These are phyloP conservation scores for Fomes fomentarius DNA, from an alignment of 1,284 basidiomycete genomes.

Conservation along the genomic window DNA sequence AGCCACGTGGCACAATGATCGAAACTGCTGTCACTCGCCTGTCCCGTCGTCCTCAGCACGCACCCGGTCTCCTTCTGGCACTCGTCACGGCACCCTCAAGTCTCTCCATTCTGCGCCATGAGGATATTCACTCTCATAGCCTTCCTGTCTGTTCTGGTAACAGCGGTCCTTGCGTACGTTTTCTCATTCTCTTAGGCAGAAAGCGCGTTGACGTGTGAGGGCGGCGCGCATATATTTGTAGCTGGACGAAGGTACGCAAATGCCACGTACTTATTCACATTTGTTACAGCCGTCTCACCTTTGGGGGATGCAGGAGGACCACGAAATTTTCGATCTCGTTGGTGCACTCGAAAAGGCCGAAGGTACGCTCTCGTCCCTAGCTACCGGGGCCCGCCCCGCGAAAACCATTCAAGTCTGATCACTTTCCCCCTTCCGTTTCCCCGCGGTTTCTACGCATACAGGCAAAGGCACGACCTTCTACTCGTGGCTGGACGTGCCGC, in stretches of 20 bases:
- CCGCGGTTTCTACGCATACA: conserved; percentile 33
- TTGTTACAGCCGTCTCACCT: not conserved
- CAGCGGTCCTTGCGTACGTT: conserved; percentile 39
- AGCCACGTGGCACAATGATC: conserved; percentile 27
- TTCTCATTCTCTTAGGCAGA: not conserved
- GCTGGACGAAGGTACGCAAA: conserved; percentile 66
- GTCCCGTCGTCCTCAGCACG: not conserved
- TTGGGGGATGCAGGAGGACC: conserved; percentile 73
- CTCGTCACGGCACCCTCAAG: not conserved
- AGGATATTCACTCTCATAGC: conserved; percentile 35
- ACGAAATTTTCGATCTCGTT: conserved; percentile 97
- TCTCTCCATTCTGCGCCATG: conserved; percentile 23
- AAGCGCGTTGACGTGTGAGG: conserved; percentile 9
- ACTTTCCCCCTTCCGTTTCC: not conserved
- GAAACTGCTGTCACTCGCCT: not conserved
- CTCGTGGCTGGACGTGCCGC: conserved; percentile 77
- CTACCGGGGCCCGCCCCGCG: not conserved
- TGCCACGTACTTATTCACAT: too few species aligned
- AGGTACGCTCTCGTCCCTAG: conserved; percentile 48
- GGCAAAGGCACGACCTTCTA: conserved; percentile 91
- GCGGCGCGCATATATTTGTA: conserved; percentile 28
- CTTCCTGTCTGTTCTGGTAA: conserved; percentile 35
- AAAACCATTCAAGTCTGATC: not conserved
- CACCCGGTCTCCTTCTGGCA: not conserved
- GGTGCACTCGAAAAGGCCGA: conserved; percentile 80